These are phyloP conservation scores for Aspergillus niger DNA, from an alignment of 2,329 filamentous ascomycete species.

Conservation along the genomic window DNA sequence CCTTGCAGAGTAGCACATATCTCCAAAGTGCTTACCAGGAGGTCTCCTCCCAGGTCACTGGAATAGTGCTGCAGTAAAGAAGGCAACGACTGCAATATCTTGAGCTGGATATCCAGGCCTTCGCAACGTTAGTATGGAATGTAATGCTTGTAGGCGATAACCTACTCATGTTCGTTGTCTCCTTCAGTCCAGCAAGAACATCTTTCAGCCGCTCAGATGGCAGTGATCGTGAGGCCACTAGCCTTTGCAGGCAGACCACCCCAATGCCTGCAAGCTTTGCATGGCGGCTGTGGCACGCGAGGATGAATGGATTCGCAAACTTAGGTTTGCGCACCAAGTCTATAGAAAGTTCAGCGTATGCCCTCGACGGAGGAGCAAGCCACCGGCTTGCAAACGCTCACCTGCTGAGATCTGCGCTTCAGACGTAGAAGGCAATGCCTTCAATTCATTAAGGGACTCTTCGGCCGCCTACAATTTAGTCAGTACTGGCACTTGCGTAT, in stretches of 20 bases:
- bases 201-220: slow-evolving; percentile 79
- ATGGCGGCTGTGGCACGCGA: slow-evolving; percentile 89
- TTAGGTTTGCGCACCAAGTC: slow-evolving; percentile 79
- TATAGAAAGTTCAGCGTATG: slow-evolving; percentile 46
- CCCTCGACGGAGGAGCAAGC: not conserved
- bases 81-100: slow-evolving; percentile 89
- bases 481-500: slow-evolving; percentile 21
- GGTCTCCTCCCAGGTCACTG: slow-evolving; percentile 73
- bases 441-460: slow-evolving; percentile 88
- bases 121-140: slow-evolving; percentile 24
- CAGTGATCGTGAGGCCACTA: slow-evolving; percentile 79
- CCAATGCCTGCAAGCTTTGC: slow-evolving; percentile 85
- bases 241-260: slow-evolving; percentile 82
- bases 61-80: slow-evolving; percentile 90
- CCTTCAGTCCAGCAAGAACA: slow-evolving; percentile 82
- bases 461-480: slow-evolving; percentile 71
- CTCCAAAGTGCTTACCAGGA: slow-evolving; percentile 79
- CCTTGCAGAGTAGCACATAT: slow-evolving; percentile 89
- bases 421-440: slow-evolving; percentile 69
- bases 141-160: slow-evolving; percentile 4
- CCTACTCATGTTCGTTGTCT: slow-evolving; percentile 72
- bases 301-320: slow-evolving; percentile 91
- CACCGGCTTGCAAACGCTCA: slow-evolving; percentile 38
- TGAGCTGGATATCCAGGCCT: slow-evolving; percentile 87
- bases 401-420: slow-evolving; percentile 75